phyloP scores from a whole-genome alignment of 371 early-diverging fungal genomes.

The Mucor mucedo region DNA sequence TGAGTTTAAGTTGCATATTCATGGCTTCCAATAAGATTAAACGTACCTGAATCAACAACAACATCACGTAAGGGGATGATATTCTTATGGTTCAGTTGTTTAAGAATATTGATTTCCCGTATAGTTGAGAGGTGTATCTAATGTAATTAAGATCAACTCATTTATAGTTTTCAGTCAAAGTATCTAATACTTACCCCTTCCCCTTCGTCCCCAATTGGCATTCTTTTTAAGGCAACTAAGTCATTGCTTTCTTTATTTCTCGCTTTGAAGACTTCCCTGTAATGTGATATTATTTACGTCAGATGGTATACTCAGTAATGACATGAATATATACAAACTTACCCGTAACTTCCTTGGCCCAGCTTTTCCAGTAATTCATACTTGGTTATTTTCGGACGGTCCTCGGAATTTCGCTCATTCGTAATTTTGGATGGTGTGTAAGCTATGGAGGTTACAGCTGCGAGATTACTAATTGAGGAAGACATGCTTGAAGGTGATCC shows the following conservation, averaged over 20 bases:
- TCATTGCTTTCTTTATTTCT: slow-evolving; percentile 71
- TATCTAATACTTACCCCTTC: slow-evolving; percentile 73
- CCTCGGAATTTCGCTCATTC: slow-evolving; percentile 40
- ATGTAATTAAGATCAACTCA: neutral
- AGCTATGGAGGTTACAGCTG: slow-evolving; percentile 25
- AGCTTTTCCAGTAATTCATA: slow-evolving; percentile 80
- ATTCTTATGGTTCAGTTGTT: slow-evolving; percentile 82
- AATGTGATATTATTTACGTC: neutral
- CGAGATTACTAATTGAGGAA: slow-evolving; percentile 20
- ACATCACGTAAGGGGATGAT: slow-evolving; percentile 87
- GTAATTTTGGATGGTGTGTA: slow-evolving; percentile 18
- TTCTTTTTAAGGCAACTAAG: slow-evolving; percentile 88
- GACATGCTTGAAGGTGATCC: slow-evolving; percentile 16
- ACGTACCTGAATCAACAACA: slow-evolving; percentile 67
- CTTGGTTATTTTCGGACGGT: slow-evolving; percentile 69
- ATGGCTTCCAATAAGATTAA: slow-evolving; percentile 16
- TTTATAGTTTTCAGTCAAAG: neutral
- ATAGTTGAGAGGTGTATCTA: slow-evolving; percentile 94
- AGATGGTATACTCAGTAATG: neutral
- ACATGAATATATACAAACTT: slow-evolving; percentile 16
- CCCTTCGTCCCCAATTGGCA: slow-evolving; percentile 89
- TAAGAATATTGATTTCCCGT: slow-evolving; percentile 93
- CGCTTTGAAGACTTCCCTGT: slow-evolving; percentile 89
- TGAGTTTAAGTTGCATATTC: neutral
- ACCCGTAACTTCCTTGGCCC: slow-evolving; percentile 98